Conservation (phyloP, 495 filamentous ascomycete genomes). For the Aspergillus leporis region DNA sequence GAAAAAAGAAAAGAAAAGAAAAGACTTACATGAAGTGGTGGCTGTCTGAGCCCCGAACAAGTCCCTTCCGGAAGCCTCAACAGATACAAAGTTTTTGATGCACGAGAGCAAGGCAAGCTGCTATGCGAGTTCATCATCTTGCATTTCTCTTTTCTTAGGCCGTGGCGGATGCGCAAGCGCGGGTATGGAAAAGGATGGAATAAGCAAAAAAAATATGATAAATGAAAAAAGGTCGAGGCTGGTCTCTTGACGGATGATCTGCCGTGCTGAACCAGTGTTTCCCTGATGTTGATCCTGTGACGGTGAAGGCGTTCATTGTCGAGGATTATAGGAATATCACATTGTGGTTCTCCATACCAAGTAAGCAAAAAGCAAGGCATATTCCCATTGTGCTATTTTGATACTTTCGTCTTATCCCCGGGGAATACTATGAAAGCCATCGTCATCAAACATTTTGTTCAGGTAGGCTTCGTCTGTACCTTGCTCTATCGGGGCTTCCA, state of each 20-base stretch:
- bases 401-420: not conserved
- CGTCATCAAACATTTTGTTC: no score
- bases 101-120: constrained; percentile 12
- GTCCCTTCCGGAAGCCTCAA: not conserved
- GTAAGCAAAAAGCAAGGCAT: not conserved
- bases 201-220: constrained; percentile 1
- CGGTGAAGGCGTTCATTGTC: constrained; percentile 8
- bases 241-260: constrained; percentile 23
- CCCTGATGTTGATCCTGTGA: constrained; percentile 15
- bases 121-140: constrained; percentile 8
- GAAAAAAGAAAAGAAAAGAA: not conserved
- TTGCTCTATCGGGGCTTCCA: not conserved
- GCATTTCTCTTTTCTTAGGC: constrained; percentile 7
- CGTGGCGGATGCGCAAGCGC: constrained; percentile 4
- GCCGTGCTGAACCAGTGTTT: constrained; percentile 19
- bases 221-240: constrained; percentile 17
- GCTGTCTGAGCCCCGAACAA: constrained; percentile 3
- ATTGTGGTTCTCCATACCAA: not conserved
- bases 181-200: not conserved
- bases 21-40: not conserved
- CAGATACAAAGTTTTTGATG: constrained; percentile 7
- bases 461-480: not conserved
- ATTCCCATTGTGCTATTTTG: constrained; percentile 1
- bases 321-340: not conserved
- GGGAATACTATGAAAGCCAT: not conserved